Percentiles rank a stretch among this genome's conserved stretches.
Conservation (phyloP, 148 eudicot species). For the Spergularia bocconei region DNA sequence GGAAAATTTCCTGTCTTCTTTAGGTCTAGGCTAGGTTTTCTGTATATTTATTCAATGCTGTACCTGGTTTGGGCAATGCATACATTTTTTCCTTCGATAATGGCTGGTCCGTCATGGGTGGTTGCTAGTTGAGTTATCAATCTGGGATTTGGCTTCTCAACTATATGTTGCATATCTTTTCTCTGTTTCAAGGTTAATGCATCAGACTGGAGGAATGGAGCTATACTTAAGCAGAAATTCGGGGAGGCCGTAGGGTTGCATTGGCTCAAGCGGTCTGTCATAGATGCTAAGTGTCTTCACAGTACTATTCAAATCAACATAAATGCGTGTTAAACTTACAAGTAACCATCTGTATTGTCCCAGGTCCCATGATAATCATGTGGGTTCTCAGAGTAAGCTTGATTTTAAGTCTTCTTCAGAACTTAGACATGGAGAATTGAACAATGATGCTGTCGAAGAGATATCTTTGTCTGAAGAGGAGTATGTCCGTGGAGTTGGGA, state of each 20-base stretch:
- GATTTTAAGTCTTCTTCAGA: slow-evolving; percentile 32
- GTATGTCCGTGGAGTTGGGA: slow-evolving; percentile 25
- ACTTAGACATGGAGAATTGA: slow-evolving; percentile 24
- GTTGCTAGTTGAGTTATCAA: background rate
- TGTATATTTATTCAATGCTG: background rate
- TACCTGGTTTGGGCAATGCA: background rate
- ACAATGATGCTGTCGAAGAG: slow-evolving; percentile 41
- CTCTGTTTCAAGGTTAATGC: slow-evolving; percentile 65
- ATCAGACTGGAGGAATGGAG: slow-evolving; percentile 95
- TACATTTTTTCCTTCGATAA: background rate
- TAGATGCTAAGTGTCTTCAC: slow-evolving; percentile 7
- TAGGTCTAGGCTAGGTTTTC: background rate
- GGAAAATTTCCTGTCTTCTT: background rate
- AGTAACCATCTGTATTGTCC: slow-evolving; percentile 23
- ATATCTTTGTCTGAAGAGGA: slow-evolving; percentile 55
- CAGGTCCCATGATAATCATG: slow-evolving; percentile 54
- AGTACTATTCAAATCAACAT: background rate
- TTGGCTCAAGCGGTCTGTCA: slow-evolving; percentile 66
- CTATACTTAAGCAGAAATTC: slow-evolving; percentile 80
- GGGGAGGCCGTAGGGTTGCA: slow-evolving; percentile 83
- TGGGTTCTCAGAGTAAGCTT: slow-evolving; percentile 41
- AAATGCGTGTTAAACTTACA: background rate
- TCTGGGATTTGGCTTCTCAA: background rate
- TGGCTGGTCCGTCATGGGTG: background rate
- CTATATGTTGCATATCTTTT: background rate